Evolutionary conservation across 441 rosid species (phyloP), one percentile per base, ranked within the genome.

Genomic region (Syzygium syzygioides): DNA sequence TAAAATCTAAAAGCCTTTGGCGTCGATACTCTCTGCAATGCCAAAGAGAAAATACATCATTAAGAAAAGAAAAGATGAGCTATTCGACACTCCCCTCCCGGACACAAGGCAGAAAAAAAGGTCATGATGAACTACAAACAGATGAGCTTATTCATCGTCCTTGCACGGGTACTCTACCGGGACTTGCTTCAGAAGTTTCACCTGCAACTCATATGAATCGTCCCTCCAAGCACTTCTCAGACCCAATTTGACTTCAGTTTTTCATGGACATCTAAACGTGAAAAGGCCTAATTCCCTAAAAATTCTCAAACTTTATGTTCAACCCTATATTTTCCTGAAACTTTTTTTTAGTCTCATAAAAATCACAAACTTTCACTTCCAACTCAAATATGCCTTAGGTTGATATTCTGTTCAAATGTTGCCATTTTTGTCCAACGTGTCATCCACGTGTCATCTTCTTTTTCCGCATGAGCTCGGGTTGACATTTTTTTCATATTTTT

Each of bases 121-220:
- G 80, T 5, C 80, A 20, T 19, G 28, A 34, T 71, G 50, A 34
- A 34, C 80, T 71, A 45, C 28, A 34, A 19, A 37, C 8, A 10
- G 50, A 55, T 32, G 55, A 34, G 85, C n/a, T 85, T 57, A 88
- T 50, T 88, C 87, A 37, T 88, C 85, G 14, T 88, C 87, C 50
- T 85, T 87, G 89, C 55, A 56, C 4, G 86, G 89, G 86, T 88
- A 88, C 60, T 88, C 89, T 85, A 64, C 89, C 0, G 87, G 89
- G n/a, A 88, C 87, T 85, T 26, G 87, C 89, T 85, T 88, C 85
- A 88, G 85, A 85, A 85, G 90, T 86, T 88, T 88, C 90, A 68
- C 90, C 87, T 88, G 90, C 83, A 66, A 26, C 56, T 85, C 90
- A 19, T 88, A 68, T 4, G 85, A 79, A 85, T 55, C 85, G n/a